Evolutionary conservation across 306 rosid species (phyloP).

Genomic region (Acacia melanoxylon): DNA sequence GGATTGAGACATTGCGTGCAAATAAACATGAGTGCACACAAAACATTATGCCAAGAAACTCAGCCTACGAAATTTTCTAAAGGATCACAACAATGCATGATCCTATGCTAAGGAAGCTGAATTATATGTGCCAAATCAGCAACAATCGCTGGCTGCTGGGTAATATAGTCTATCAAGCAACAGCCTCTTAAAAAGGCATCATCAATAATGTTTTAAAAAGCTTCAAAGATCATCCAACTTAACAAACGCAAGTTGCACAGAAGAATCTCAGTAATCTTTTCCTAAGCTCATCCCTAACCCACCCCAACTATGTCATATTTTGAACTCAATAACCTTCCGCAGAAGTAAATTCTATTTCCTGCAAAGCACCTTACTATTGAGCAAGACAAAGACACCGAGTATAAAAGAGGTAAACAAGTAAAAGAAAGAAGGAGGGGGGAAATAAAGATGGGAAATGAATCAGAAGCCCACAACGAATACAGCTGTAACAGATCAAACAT

Average conservation of each 20-base stretch:
- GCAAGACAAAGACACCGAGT: not conserved
- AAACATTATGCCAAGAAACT: slow-evolving; percentile 10
- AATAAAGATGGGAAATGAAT: not conserved
- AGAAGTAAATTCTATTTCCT: not conserved
- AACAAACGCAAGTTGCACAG: not conserved
- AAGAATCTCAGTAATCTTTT: not conserved
- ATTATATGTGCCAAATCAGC: slow-evolving; percentile 5
- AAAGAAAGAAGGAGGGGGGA: not conserved
- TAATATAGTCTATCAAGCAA: not conserved
- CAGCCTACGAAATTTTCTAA: slow-evolving; percentile 15
- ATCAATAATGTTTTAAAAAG: not conserved
- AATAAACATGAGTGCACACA: not conserved
- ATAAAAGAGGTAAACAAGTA: not conserved
- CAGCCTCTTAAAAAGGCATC: not conserved
- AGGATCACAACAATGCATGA: slow-evolving; percentile 4
- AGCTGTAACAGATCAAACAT: not conserved
- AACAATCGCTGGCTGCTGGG: not conserved
- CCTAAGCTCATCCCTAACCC: not conserved
- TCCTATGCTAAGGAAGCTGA: not conserved
- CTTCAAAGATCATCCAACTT: not conserved
- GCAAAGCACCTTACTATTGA: not conserved
- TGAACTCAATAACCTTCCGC: not conserved
- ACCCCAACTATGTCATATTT: not conserved
- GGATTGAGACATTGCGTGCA: slow-evolving; percentile 16
- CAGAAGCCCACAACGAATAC: not conserved